Evolutionary conservation across 2,329 filamentous ascomycete species (phyloP), one percentile per base, ranked within the genome.

Genomic region (Xenosphaeropsis pyriputrescens): DNA sequence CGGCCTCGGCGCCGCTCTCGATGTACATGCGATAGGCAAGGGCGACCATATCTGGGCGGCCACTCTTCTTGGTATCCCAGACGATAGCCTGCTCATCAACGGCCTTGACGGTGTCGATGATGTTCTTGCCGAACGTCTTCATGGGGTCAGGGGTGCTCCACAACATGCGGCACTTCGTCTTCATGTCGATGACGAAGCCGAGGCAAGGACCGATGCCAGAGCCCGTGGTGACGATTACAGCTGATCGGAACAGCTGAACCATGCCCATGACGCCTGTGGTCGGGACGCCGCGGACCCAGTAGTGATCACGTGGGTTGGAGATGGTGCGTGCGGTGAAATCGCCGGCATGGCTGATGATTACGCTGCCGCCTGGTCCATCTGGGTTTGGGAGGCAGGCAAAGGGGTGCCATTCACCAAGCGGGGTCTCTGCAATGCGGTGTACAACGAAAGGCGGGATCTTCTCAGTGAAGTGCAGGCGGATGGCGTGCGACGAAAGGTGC

Each of bases 311-410:
- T 2, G 68, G 70, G 33, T 63, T 56, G 35, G 60, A 54, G 54
- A 75, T 72, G 31, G 65, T 60, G 34, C 60, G 57, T 7, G 56
- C 50, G 2, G 72, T 76, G 70, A 70, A 76, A 50, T 75, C 70
- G 6, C 72, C 72, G 12, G 68, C 70, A 42, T 65, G 66, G 35
- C 68, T 71, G 29, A 75, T 58, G 32, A 75, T 54, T n/a, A 69
- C 54, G 2, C 67, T 70, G 50, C 68, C 73, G n/a, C 62, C 64
- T 2, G 22, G 6, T 26, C 58, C 50, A 29, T 58, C 50, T 8
- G 57, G 50, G 39, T 64, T 60, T 0, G 70, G 67, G 41, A 75
- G 72, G 5, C 66, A 70, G 18, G 71, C 71, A 50, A 76, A 76
- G 4, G 64, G 60, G 53, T 76, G 71, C 62, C 68, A 72, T 51